These are phyloP conservation scores for Metschnikowia gruessii DNA, from an alignment of 805 yeast genomes.

Conservation along the genomic window DNA sequence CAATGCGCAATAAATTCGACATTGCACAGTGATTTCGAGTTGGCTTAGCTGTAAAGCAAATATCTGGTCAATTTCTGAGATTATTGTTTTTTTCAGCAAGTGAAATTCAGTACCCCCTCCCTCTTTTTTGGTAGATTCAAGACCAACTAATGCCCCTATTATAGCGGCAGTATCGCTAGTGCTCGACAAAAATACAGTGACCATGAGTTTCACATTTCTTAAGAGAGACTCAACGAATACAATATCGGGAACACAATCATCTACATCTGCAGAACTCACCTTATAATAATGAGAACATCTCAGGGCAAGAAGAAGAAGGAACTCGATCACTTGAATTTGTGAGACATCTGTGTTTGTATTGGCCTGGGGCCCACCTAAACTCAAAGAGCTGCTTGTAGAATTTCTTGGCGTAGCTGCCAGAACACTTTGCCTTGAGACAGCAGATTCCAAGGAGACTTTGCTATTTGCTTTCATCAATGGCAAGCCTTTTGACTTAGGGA, in stretches of 20 bases:
- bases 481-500: constrained; percentile 26
- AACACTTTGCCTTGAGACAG: constrained; percentile 12
- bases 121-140: constrained; percentile 3
- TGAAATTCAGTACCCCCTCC: not conserved
- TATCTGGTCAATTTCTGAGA: constrained; percentile 34
- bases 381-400: constrained; percentile 29
- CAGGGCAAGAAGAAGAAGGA: constrained; percentile 29
- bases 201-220: constrained; percentile 60
- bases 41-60: constrained; percentile 36
- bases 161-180: constrained; percentile 37
- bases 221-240: constrained; percentile 72
- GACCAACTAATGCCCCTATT: constrained; percentile 42
- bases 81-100: constrained; percentile 42
- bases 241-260: constrained; percentile 78
- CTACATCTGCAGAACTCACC: constrained; percentile 51
- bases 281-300: constrained; percentile 33
- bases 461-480: constrained; percentile 37
- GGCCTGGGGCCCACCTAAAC: constrained; percentile 27
- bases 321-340: constrained; percentile 30
- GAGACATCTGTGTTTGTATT: constrained; percentile 27
- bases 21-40: constrained; percentile 46
- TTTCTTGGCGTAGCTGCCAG: constrained; percentile 32
- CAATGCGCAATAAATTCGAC: constrained; percentile 61
- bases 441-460: constrained; percentile 42
- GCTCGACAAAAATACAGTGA: constrained; percentile 47